Percentiles rank a stretch among this genome's conserved stretches.
Evolutionary conservation across 331 rosid species (phyloP).

Genomic region (Erythrophleum ivorense): DNA sequence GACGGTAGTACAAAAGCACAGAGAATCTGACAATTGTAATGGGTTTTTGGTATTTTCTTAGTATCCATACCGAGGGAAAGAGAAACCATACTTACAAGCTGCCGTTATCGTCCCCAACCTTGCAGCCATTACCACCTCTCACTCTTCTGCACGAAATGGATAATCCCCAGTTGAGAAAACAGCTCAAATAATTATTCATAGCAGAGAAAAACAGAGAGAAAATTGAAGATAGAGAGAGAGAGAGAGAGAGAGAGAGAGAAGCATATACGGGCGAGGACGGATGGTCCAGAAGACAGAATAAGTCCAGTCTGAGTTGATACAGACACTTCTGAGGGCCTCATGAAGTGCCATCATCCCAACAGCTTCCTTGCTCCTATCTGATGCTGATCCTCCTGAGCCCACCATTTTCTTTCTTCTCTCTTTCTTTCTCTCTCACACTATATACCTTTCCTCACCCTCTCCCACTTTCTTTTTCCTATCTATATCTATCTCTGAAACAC

Average conservation of each 20-base stretch:
- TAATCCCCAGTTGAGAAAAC: conserved; percentile 38
- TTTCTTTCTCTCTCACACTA: conserved; percentile 33
- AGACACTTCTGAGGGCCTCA: conserved; percentile 98
- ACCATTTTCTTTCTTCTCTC: conserved; percentile 56
- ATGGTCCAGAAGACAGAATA: conserved; percentile 99
- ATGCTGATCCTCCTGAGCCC: conserved; percentile 77
- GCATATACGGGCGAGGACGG: conserved; percentile 97
- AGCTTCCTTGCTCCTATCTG: conserved; percentile 99
- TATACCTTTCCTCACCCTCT: conserved; percentile 25
- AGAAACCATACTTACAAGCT: conserved; percentile 58
- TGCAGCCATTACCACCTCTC: conserved; percentile 98
- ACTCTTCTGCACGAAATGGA: conserved; percentile 69
- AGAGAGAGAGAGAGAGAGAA: background rate
- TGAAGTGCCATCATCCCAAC: conserved; percentile 99
- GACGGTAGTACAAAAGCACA: background rate
- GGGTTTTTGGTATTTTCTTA: background rate
- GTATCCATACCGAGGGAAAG: background rate
- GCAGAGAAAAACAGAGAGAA: background rate
- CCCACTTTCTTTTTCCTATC: conserved; percentile 2
- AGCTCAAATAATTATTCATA: background rate
- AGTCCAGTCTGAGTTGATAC: conserved; percentile 99
- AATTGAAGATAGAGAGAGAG: background rate
- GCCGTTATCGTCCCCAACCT: conserved; percentile 97
- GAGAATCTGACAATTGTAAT: background rate
- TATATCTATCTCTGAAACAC: conserved; percentile 34